A percentile compares a stretch with the other conserved stretches of the same genome.
Evolutionary conservation across 2,329 filamentous ascomycete species (phyloP).

Genomic region (Exophiala lecanii-corni): DNA sequence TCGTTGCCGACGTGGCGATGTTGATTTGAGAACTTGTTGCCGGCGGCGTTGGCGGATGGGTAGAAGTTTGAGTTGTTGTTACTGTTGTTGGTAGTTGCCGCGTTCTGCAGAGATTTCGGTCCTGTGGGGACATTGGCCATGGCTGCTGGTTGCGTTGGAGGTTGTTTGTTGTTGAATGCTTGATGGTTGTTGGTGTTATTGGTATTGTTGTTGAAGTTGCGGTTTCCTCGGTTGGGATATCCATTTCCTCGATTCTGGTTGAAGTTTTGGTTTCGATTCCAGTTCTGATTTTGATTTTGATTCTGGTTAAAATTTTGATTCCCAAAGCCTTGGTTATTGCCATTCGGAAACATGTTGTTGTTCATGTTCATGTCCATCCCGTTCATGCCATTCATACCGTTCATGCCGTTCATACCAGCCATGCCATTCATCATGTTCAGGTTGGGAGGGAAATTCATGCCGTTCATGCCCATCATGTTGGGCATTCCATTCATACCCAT

Average conservation of each 20-base stretch:
- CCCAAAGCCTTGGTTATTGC: constrained; percentile 22
- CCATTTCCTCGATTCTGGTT: constrained; percentile 27
- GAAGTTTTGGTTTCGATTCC: constrained; percentile 31
- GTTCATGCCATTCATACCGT: constrained; percentile 28
- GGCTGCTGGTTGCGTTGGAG: constrained; percentile 30
- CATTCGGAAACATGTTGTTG: constrained; percentile 29
- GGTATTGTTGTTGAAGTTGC: constrained; percentile 30
- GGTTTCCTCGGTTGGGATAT: constrained; percentile 3
- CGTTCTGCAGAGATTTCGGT: constrained; percentile 22
- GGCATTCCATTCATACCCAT: constrained; percentile 22
- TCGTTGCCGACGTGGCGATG: constrained; percentile 55
- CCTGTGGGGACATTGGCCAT: constrained; percentile 24
- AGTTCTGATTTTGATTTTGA: constrained; percentile 26
- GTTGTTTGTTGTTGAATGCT: constrained; percentile 9
- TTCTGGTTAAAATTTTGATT: constrained; percentile 33
- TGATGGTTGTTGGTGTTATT: constrained; percentile 16
- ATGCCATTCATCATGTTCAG: constrained; percentile 31
- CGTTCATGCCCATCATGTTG: constrained; percentile 28
- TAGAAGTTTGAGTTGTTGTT: constrained; percentile 16
- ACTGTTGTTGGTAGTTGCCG: too few relatives aligned
- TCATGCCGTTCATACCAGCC: constrained; percentile 36
- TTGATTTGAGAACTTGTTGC: constrained; percentile 52
- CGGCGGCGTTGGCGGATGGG: constrained; percentile 16
- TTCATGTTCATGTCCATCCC: constrained; percentile 33
- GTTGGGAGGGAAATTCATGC: constrained; percentile 9